Conservation (phyloP, 768 basidiomycete species). For the Amanita fuliginea region DNA sequence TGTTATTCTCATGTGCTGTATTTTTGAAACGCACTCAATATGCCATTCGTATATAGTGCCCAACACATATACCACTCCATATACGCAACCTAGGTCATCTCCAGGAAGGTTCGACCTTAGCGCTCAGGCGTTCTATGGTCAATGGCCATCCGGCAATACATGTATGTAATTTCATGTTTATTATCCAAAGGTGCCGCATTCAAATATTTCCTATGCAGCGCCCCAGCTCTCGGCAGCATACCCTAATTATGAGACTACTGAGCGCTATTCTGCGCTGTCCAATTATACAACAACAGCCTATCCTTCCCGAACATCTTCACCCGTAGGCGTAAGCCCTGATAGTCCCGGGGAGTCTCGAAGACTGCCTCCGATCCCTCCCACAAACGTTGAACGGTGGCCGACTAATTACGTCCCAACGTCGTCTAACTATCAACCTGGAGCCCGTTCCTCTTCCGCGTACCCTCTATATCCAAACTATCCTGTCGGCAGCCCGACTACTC, state of each 20-base stretch:
- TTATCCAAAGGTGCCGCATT: constrained; percentile 24
- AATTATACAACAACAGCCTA: constrained; percentile 30
- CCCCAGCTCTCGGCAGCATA: constrained; percentile 36
- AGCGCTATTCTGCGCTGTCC: constrained; percentile 40
- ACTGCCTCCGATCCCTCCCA: constrained; percentile 45
- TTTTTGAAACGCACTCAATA: constrained; percentile 45
- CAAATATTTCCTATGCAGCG: constrained; percentile 22
- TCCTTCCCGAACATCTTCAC: constrained; percentile 36
- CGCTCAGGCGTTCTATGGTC: constrained; percentile 35
- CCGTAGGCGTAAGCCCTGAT: constrained; percentile 33
- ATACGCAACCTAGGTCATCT: constrained; percentile 55
- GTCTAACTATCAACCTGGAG: constrained; percentile 15
- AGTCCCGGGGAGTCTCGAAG: constrained; percentile 43
- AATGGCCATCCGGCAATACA: constrained; percentile 24
- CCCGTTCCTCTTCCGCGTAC: constrained; percentile 54
- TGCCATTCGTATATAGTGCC: constrained; percentile 48
- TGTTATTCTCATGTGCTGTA: constrained; percentile 50
- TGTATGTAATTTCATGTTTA: constrained; percentile 22
- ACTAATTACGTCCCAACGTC: constrained; percentile 18
- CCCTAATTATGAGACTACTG: constrained; percentile 45
- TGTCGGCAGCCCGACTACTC: constrained; percentile 19
- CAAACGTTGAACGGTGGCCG: constrained; percentile 40
- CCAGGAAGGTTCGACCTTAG: constrained; percentile 50
- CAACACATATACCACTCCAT: constrained; percentile 44
- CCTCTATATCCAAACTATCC: constrained; percentile 40